Conservation (phyloP, 371 early-diverging fungal genomes). For the Fennellomyces sp. region DNA sequence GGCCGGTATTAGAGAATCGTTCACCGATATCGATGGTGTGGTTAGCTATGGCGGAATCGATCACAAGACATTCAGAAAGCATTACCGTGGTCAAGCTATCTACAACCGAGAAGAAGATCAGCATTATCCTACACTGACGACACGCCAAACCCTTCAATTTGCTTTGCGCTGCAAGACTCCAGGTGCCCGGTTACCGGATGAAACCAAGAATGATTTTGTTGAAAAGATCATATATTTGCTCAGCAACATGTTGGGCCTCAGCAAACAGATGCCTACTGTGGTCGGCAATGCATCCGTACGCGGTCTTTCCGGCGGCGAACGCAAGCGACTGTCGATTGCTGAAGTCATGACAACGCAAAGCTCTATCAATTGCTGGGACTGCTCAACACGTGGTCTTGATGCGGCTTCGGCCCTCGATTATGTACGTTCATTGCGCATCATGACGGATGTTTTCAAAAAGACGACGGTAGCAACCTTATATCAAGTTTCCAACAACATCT, state of each 20-base stretch:
- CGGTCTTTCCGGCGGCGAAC: constrained; percentile 86
- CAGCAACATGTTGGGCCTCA: constrained; percentile 72
- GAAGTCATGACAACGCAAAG: constrained; percentile 83
- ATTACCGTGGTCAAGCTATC: constrained; percentile 62
- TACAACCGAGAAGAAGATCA: constrained; percentile 75
- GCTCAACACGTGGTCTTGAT: constrained; percentile 90
- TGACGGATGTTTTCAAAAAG: constrained; percentile 59
- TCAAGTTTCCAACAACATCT: constrained; percentile 77
- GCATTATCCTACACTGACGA: constrained; percentile 69
- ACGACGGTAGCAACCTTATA: constrained; percentile 69
- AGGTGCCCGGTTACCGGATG: constrained; percentile 51
- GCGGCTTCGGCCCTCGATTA: constrained; percentile 86
- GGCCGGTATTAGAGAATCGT: constrained; percentile 62
- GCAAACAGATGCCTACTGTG: constrained; percentile 74
- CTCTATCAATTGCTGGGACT: constrained; percentile 82
- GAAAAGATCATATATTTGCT: too few species aligned
- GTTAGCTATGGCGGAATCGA: constrained; percentile 65
- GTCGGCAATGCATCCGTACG: constrained; percentile 85
- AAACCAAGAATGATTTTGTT: constrained; percentile 44
- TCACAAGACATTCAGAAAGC: constrained; percentile 47
- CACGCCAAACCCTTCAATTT: constrained; percentile 66
- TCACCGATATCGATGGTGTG: constrained; percentile 53
- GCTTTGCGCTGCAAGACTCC: constrained; percentile 71
- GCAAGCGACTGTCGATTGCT: constrained; percentile 87
- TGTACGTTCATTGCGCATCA: constrained; percentile 65